Conservation (phyloP, 108 stramenopile species). For the Bacterosira constricta region DNA sequence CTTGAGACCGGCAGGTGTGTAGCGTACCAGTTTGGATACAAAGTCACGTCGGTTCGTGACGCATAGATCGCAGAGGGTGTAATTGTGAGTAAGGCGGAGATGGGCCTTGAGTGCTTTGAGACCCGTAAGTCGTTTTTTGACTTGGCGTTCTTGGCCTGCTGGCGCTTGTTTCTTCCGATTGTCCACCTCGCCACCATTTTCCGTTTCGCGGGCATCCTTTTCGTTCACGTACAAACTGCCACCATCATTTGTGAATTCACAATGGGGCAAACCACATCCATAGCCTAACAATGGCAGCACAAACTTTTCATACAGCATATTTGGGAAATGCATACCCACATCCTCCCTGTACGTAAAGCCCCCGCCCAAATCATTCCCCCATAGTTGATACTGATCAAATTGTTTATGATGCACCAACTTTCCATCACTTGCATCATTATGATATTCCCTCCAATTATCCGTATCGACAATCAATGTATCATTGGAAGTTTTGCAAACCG, state of each 20-base stretch:
- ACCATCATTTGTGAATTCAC: slow-evolving; percentile 46
- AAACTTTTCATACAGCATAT: slow-evolving; percentile 53
- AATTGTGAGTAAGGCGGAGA: slow-evolving; percentile 64
- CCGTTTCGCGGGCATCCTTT: slow-evolving; percentile 2
- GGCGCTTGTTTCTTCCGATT: slow-evolving; percentile 29
- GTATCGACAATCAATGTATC: slow-evolving; percentile 76
- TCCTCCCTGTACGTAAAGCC: slow-evolving; percentile 62
- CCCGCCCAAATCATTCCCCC: slow-evolving; percentile 65
- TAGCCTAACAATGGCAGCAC: slow-evolving; percentile 69
- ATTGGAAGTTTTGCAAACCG: slow-evolving; percentile 75
- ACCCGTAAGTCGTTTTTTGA: slow-evolving; percentile 35
- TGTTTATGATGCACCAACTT: background rate
- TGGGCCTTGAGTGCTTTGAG: slow-evolving; percentile 69
- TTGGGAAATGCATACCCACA: slow-evolving; percentile 81
- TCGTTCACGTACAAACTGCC: slow-evolving; percentile 35
- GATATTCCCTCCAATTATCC: background rate
- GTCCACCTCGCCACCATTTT: background rate
- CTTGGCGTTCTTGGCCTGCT: slow-evolving; percentile 16
- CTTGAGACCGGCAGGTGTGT: slow-evolving; percentile 69
- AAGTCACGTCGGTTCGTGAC: slow-evolving; percentile 83
- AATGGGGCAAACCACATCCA: slow-evolving; percentile 53
- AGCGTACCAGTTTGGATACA: slow-evolving; percentile 62
- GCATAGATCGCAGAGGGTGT: slow-evolving; percentile 80
- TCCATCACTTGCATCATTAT: slow-evolving; percentile 4
- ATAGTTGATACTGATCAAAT: slow-evolving; percentile 68